Percentiles rank a stretch among this genome's conserved stretches.
phyloP scores from a whole-genome alignment of 2,329 filamentous ascomycete genomes.

The Phaeosphaeriaceae sp. region DNA sequence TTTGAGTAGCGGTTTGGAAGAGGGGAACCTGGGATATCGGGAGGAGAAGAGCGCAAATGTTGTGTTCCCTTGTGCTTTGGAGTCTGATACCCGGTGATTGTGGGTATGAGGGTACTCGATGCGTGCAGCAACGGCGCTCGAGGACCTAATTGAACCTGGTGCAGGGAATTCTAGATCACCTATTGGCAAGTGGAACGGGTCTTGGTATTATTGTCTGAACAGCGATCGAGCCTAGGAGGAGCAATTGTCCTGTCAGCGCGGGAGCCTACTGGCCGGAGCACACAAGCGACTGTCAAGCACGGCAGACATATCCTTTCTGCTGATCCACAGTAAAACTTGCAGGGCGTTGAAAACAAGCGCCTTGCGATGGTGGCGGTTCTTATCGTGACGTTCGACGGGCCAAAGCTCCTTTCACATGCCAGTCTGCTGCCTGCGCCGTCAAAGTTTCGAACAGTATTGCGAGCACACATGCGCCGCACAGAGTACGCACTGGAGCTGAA shows the following conservation, averaged over 20 bases:
- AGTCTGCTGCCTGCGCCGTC: constrained; percentile 19
- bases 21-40: constrained; percentile 5
- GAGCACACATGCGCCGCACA: constrained; percentile 3
- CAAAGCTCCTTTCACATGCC: constrained; percentile 36
- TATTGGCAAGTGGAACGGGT: background rate
- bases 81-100: background rate
- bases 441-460: constrained; percentile 24
- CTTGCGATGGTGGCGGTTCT: constrained; percentile 14
- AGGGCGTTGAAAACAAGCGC: background rate
- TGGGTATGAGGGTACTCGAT: background rate
- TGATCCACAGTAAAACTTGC: constrained; percentile 3
- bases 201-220: background rate
- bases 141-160: background rate
- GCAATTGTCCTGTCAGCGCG: background rate
- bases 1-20: background rate
- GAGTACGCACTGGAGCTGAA: background rate
- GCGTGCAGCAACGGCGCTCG: background rate
- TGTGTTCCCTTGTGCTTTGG: background rate
- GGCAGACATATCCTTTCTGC: background rate
- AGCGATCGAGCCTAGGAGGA: background rate
- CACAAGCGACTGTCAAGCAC: background rate
- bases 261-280: background rate
- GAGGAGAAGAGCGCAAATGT: background rate
- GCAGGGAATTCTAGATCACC: background rate
- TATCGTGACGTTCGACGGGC: constrained; percentile 22